These are phyloP conservation scores for Lizanozyma gosingica DNA, from an alignment of 1,139 yeast species.

Conservation along the genomic window DNA sequence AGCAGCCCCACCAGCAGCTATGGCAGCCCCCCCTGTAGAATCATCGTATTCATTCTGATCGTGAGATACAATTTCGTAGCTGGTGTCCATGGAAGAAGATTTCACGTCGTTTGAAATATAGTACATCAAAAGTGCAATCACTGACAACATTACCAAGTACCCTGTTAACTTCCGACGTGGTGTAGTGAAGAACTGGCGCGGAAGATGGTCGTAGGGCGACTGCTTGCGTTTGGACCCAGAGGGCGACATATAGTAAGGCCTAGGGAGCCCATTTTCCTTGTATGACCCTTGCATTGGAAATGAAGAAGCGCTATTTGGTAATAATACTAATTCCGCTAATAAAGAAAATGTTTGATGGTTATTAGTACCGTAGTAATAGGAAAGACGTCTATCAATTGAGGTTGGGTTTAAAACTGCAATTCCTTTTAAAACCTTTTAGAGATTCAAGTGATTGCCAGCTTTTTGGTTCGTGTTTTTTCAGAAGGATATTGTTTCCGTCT, in stretches of 20 bases:
- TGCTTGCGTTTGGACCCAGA: conserved; percentile 17
- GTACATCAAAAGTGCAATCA: conserved; percentile 29
- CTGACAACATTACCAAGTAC: conserved; percentile 25
- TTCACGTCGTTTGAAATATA: conserved; percentile 31
- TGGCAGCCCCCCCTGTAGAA: neutral
- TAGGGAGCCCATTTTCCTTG: conserved; percentile 35
- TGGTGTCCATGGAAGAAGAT: conserved; percentile 16
- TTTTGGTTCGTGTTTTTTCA: too few species aligned
- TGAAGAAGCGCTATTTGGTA: too few species aligned
- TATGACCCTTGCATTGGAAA: conserved; percentile 36
- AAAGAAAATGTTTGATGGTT: too few species aligned
- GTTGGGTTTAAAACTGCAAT: too few species aligned
- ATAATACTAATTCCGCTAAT: too few species aligned
- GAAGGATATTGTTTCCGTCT: too few species aligned
- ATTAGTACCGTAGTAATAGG: too few species aligned
- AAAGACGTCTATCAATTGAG: too few species aligned
- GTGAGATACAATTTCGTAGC: conserved; percentile 19
- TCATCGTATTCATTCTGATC: neutral
- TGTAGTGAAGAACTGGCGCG: conserved; percentile 24
- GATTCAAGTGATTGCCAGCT: too few species aligned
- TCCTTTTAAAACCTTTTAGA: too few species aligned
- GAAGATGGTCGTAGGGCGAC: conserved; percentile 30
- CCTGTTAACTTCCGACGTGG: conserved; percentile 32
- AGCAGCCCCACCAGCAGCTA: neutral
- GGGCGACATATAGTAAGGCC: conserved; percentile 44